These are phyloP conservation scores for Coniosporium tulheliwenetii DNA, from an alignment of 2,329 filamentous ascomycete species.

Conservation along the genomic window DNA sequence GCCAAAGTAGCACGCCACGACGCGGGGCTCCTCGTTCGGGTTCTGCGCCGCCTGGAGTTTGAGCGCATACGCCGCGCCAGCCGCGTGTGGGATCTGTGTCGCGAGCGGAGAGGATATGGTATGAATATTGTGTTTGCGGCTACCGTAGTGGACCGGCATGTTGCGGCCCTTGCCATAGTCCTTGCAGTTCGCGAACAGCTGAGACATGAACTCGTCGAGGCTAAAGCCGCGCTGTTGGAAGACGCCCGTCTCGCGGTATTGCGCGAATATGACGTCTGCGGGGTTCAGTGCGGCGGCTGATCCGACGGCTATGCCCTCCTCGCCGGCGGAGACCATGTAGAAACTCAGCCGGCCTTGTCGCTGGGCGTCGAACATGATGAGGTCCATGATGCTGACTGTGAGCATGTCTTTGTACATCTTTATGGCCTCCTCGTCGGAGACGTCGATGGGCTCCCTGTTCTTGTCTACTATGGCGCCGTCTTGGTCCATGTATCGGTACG, in stretches of 20 bases:
- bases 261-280: constrained; percentile 83
- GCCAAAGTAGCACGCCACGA: constrained; percentile 76
- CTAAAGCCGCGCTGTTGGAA: constrained; percentile 82
- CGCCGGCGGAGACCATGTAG: constrained; percentile 92
- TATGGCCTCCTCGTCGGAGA: constrained; percentile 46
- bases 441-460: constrained; percentile 47
- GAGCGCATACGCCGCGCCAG: constrained; percentile 73
- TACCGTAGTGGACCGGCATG: constrained; percentile 96
- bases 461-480: constrained; percentile 72
- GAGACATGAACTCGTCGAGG: constrained; percentile 82
- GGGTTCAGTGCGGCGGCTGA: constrained; percentile 69
- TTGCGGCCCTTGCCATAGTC: constrained; percentile 74
- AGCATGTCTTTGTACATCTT: constrained; percentile 50
- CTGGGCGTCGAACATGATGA: constrained; percentile 97
- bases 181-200: constrained; percentile 75
- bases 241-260: constrained; percentile 88
- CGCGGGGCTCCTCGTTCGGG: constrained; percentile 48
- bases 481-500: constrained; percentile 83
- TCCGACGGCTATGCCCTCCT: constrained; percentile 87
- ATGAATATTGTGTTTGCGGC: constrained; percentile 69
- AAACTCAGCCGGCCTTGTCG: constrained; percentile 87
- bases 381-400: constrained; percentile 70
- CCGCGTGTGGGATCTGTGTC: constrained; percentile 78
- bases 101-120: constrained; percentile 76
- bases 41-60: constrained; percentile 66